phyloP scores from a whole-genome alignment of 1,284 basidiomycete species.

The Cryptococcus floricola region DNA sequence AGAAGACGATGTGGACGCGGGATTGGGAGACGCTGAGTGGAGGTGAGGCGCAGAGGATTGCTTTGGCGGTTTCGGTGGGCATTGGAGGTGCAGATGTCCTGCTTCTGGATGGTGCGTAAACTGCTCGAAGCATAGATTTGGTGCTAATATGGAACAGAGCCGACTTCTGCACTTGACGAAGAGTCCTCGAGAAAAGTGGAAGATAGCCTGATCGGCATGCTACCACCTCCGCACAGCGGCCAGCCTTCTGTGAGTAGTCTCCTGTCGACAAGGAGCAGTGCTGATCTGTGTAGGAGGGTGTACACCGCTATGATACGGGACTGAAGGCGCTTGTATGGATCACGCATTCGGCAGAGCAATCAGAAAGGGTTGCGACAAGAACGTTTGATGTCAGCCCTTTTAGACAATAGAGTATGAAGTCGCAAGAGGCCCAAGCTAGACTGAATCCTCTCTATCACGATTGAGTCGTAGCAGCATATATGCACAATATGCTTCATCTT shows the following conservation, averaged over 20 bases:
- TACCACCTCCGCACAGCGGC: conserved; percentile 39
- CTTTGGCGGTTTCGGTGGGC: conserved; percentile 67
- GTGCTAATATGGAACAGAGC: conserved; percentile 56
- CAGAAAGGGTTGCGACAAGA: conserved; percentile 65
- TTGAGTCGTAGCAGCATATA: no score
- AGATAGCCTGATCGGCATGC: conserved; percentile 56
- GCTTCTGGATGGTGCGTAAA: conserved; percentile 69
- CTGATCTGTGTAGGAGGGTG: not conserved
- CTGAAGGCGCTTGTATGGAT: conserved; percentile 78
- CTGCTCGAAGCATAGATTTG: not conserved
- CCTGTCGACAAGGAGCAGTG: no score
- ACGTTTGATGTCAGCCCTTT: conserved; percentile 1
- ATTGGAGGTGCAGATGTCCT: conserved; percentile 70
- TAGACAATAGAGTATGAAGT: no score
- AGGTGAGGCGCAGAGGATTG: conserved; percentile 76
- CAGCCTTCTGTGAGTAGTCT: conserved; percentile 11
- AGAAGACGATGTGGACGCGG: conserved; percentile 66
- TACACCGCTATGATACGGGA: conserved; percentile 19
- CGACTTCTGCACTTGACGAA: conserved; percentile 79
- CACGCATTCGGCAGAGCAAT: conserved; percentile 78
- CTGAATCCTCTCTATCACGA: no score
- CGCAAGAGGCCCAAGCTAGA: no score
- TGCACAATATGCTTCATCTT: not conserved
- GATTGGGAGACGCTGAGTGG: conserved; percentile 74
- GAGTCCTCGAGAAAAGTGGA: conserved; percentile 64